These are phyloP conservation scores for Diplotaxis tenuifolia DNA, from an alignment of 345 rosid genomes.

Conservation along the genomic window DNA sequence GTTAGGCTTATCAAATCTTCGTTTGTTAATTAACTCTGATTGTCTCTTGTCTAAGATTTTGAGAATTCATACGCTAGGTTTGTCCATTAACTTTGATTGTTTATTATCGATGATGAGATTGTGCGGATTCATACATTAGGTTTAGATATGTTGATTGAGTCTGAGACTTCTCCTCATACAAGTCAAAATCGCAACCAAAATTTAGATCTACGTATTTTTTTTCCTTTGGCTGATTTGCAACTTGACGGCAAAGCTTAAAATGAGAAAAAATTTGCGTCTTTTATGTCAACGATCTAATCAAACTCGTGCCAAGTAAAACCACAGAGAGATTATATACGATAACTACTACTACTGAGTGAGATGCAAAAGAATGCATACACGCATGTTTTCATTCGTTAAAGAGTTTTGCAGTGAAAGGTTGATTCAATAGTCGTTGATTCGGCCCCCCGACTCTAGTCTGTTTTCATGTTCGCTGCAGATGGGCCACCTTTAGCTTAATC, in stretches of 20 bases:
- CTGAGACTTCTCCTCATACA: slow-evolving; percentile 1
- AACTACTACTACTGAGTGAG: no score
- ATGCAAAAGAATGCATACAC: neutral
- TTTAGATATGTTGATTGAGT: slow-evolving; percentile 6
- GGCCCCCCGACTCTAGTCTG: neutral
- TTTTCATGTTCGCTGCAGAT: slow-evolving; percentile 4
- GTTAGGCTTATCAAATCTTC: slow-evolving; percentile 35
- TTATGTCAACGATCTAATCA: neutral
- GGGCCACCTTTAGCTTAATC: neutral
- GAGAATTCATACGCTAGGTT: slow-evolving; percentile 13
- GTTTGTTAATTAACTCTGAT: slow-evolving; percentile 6
- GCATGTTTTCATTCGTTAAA: neutral
- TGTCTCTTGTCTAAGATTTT: neutral
- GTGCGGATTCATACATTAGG: slow-evolving; percentile 4
- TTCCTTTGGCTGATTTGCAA: neutral
- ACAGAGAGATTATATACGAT: no score
- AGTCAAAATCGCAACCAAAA: neutral
- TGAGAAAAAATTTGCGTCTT: neutral
- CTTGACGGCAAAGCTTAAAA: neutral
- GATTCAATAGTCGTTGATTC: neutral
- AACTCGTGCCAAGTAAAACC: slow-evolving; percentile 6
- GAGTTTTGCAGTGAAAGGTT: slow-evolving; percentile 6
- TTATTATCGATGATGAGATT: slow-evolving; percentile 2
- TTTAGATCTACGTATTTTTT: slow-evolving; percentile 15
- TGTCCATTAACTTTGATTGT: slow-evolving; percentile 7